Percentiles rank a stretch among this genome's conserved stretches.
These are phyloP conservation scores for Vitis hybrid DNA, from an alignment of 177 flowering plant genomes.

Conservation along the genomic window DNA sequence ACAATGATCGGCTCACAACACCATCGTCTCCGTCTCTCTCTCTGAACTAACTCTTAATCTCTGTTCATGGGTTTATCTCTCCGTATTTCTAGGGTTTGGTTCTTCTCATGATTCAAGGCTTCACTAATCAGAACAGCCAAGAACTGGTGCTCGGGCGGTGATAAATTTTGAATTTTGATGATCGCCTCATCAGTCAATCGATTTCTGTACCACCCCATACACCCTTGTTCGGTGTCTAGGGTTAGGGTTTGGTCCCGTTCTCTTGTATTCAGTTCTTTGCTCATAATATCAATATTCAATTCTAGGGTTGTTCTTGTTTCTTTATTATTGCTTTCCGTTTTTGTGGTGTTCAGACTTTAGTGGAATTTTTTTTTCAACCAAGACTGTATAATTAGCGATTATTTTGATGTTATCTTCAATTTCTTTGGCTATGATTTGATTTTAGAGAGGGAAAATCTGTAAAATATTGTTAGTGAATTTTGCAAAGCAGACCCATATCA, in stretches of 20 bases:
- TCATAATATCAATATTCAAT: not conserved
- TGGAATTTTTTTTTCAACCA: slow-evolving; percentile 8
- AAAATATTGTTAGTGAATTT: slow-evolving; percentile 5
- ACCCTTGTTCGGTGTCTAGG: slow-evolving; percentile 14
- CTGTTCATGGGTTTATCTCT: no score
- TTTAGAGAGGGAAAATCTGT: slow-evolving; percentile 2
- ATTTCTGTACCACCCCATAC: not conserved
- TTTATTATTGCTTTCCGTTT: not conserved
- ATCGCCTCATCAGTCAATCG: not conserved
- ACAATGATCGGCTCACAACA: no score
- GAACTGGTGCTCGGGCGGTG: no score
- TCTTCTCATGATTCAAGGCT: no score
- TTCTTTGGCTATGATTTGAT: slow-evolving; percentile 5
- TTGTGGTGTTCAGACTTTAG: not conserved
- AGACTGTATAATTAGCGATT: slow-evolving; percentile 16
- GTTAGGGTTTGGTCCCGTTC: slow-evolving; percentile 12
- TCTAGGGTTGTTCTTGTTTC: not conserved
- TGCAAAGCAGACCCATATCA: not conserved
- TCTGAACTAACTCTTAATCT: no score
- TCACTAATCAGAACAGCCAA: no score
- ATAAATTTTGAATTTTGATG: not conserved
- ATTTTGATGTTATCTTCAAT: slow-evolving; percentile 6
- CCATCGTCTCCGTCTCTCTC: no score
- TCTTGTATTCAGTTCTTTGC: slow-evolving; percentile 10
- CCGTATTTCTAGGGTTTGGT: no score